These are phyloP conservation scores for Aspergillus bombycis DNA, from an alignment of 2,329 filamentous ascomycete species.

Conservation along the genomic window DNA sequence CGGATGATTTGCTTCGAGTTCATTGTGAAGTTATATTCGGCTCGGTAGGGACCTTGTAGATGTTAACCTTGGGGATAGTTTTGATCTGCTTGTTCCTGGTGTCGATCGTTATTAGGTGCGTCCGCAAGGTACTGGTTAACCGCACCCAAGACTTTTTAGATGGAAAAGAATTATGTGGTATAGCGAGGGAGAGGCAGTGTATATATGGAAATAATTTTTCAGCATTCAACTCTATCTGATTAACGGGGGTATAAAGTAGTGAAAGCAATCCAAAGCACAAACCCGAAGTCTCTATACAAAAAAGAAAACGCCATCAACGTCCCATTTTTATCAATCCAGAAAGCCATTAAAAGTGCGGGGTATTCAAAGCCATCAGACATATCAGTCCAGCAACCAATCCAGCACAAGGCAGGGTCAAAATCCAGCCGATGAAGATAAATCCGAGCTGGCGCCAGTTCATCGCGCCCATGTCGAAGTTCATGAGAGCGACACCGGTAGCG, in stretches of 20 bases:
- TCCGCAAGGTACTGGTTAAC: background rate
- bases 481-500: slow-evolving; percentile 40
- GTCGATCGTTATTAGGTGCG: background rate
- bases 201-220: background rate
- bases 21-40: background rate
- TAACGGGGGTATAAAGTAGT: background rate
- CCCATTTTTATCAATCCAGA: background rate
- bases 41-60: background rate
- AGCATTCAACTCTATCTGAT: background rate
- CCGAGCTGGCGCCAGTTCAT: slow-evolving; percentile 51
- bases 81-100: background rate
- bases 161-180: background rate
- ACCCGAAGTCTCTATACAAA: background rate
- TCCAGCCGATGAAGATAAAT: slow-evolving; percentile 50
- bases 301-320: background rate
- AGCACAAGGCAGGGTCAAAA: slow-evolving; percentile 49
- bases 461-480: slow-evolving; percentile 41
- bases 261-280: background rate
- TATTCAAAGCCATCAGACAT: slow-evolving; percentile 47
- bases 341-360: slow-evolving; percentile 35
- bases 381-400: slow-evolving; percentile 45
- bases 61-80: background rate
- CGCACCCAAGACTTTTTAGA: background rate
- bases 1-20: background rate
- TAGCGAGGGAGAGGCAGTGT: too few species aligned